phyloP scores from a whole-genome alignment of 2,329 filamentous ascomycete species.

The Calycina marina region DNA sequence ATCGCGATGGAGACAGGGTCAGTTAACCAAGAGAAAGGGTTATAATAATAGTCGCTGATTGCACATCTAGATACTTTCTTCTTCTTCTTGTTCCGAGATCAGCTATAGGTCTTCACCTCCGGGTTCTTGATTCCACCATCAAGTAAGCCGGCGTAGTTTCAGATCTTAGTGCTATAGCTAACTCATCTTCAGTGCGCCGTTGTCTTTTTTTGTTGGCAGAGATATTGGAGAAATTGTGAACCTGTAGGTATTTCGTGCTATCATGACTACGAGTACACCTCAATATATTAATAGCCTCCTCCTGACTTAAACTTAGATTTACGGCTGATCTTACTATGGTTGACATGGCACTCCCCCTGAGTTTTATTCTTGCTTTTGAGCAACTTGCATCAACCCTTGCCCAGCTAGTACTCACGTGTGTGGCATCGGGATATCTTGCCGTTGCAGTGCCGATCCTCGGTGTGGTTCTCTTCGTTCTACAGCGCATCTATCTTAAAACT shows the following conservation, averaged over 20 bases:
- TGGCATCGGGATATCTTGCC: conserved; percentile 9
- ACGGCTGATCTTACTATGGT: neutral
- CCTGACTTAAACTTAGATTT: neutral
- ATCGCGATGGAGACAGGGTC: neutral
- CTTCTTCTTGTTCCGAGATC: neutral
- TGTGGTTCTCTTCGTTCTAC: conserved; percentile 31
- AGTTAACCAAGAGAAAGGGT: neutral
- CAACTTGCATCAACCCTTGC: neutral
- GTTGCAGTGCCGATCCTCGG: conserved; percentile 32
- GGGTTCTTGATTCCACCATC: neutral
- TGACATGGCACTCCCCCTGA: neutral
- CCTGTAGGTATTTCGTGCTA: too few species aligned
- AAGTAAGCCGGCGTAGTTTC: neutral
- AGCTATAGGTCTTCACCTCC: neutral
- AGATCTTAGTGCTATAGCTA: neutral
- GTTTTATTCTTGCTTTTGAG: neutral
- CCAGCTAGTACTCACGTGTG: conserved; percentile 22
- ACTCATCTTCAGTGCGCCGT: neutral
- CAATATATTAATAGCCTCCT: neutral
- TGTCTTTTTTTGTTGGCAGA: neutral
- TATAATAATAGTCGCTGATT: neutral
- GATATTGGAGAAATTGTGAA: neutral
- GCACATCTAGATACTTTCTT: neutral
- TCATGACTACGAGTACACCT: too few species aligned
- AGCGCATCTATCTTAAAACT: conserved; percentile 43